Conservation (phyloP, 345 rosid genomes). For the Ceriops decandra region DNA sequence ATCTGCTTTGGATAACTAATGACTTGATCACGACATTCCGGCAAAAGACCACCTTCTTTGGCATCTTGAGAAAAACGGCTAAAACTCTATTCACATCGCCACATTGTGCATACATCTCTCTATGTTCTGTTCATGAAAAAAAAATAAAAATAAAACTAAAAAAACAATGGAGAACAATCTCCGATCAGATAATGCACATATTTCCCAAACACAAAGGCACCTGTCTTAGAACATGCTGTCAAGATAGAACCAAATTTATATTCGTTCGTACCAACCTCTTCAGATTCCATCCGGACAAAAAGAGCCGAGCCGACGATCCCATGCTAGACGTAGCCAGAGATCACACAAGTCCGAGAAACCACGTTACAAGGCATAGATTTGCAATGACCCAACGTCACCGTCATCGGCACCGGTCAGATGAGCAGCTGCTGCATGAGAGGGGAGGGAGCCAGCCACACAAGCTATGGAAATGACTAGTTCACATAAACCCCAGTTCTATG, state of each 20-base stretch:
- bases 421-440: too few species aligned
- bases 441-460: too few species aligned
- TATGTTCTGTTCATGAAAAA: neutral
- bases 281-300: constrained; percentile 26
- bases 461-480: too few species aligned
- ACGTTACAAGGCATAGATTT: constrained; percentile 20
- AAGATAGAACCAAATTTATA: constrained; percentile 29
- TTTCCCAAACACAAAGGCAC: constrained; percentile 32
- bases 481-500: too few species aligned
- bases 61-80: constrained; percentile 22
- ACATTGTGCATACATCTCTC: constrained; percentile 33
- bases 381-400: neutral
- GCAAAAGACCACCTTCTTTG: constrained; percentile 24
- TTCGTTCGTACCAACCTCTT: constrained; percentile 28
- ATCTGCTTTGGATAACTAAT: constrained; percentile 32
- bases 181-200: constrained; percentile 13
- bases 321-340: constrained; percentile 22
- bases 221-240: constrained; percentile 37
- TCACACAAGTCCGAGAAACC: constrained; percentile 37
- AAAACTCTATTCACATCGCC: constrained; percentile 28
- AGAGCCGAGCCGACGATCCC: constrained; percentile 21
- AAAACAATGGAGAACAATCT: neutral
- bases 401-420: neutral
- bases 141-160: too few species aligned
- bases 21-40: constrained; percentile 33